phyloP scores from a whole-genome alignment of 177 flowering plant species.

The Vitis hybrid region DNA sequence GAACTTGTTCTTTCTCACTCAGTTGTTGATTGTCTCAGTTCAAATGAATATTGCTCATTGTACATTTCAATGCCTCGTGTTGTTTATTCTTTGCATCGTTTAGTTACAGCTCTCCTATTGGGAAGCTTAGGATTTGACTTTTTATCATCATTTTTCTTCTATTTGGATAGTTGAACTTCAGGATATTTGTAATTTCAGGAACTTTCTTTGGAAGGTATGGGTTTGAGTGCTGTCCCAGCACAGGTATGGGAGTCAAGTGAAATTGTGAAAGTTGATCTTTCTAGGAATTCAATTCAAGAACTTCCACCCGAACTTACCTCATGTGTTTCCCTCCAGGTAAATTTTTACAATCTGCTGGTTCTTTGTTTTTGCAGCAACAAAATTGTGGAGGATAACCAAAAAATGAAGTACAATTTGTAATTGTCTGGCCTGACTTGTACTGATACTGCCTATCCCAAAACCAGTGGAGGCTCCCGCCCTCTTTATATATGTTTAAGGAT shows the following conservation, averaged over 20 bases:
- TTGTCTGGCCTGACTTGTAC: too few species aligned
- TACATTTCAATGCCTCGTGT: background rate
- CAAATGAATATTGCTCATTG: background rate
- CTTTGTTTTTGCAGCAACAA: background rate
- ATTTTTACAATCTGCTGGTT: background rate
- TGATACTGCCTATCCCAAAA: background rate
- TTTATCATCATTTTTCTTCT: background rate
- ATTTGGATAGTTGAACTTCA: background rate
- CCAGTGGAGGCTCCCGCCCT: background rate
- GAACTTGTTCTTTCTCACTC: too few species aligned
- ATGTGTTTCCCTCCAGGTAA: conserved; percentile 75
- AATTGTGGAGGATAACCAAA: background rate
- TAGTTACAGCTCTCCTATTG: background rate
- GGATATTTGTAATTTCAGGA: conserved; percentile 52
- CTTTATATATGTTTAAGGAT: background rate
- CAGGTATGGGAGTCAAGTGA: conserved; percentile 80
- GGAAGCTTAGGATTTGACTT: background rate
- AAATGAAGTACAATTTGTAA: background rate
- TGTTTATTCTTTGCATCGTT: background rate
- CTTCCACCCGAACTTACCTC: conserved; percentile 74
- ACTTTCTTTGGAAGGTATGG: conserved; percentile 65
- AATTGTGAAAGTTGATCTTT: conserved; percentile 71
- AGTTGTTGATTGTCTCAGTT: too few species aligned
- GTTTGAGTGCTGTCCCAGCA: conserved; percentile 67
- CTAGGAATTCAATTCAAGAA: conserved; percentile 72